Percentiles rank a stretch among this genome's conserved stretches.
These are phyloP conservation scores for Monilinia fructigena DNA, from an alignment of 2,329 filamentous ascomycete species.

Conservation along the genomic window DNA sequence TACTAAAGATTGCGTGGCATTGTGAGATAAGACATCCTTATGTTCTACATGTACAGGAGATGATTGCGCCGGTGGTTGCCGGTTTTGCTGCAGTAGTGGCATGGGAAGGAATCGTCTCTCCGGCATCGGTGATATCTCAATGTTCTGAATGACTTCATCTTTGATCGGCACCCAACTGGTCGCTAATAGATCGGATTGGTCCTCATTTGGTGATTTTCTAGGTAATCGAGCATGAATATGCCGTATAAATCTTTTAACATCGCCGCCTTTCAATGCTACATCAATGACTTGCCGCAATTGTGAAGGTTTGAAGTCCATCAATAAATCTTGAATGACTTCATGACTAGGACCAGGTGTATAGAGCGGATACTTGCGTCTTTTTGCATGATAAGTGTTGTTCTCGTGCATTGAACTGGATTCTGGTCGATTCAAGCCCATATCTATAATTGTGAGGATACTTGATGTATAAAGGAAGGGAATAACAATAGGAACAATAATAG, in stretches of 20 bases:
- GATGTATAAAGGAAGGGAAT: not conserved
- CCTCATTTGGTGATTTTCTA: not conserved
- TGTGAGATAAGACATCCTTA: not conserved
- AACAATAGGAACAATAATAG: not conserved
- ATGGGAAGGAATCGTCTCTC: not conserved
- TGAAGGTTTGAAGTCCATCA: constrained; percentile 1
- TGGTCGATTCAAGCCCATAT: not conserved
- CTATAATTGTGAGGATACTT: not conserved
- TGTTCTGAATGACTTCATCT: constrained; percentile 10
- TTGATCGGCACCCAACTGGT: not conserved
- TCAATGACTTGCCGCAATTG: constrained; percentile 14
- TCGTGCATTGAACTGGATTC: not conserved
- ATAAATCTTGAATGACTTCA: not conserved
- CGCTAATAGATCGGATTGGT: not conserved
- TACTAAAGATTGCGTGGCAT: not conserved
- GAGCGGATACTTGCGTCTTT: not conserved
- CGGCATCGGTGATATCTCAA: constrained; percentile 1
- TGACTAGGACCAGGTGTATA: not conserved
- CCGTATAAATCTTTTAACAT: constrained; percentile 5
- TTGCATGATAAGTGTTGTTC: not conserved
- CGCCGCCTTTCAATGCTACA: not conserved
- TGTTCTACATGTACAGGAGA: no score
- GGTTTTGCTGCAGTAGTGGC: not conserved
- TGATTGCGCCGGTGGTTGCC: not conserved
- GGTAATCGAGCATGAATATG: constrained; percentile 14